phyloP scores from a whole-genome alignment of 129 eudicot genomes.

The Pseudognaphalium luteoalbum region DNA sequence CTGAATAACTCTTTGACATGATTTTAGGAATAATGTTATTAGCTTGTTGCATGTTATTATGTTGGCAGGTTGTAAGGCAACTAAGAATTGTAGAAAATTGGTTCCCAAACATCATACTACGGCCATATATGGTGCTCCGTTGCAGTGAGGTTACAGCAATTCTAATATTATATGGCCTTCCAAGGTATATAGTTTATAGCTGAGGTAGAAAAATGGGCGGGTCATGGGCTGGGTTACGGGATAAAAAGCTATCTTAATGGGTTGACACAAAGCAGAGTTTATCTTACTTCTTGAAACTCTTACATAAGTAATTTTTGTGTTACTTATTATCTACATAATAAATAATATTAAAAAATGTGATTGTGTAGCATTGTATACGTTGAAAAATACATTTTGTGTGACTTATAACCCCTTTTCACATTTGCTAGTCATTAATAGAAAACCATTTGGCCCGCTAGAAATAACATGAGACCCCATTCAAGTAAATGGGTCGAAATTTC shows the following conservation, averaged over 20 bases:
- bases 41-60: neutral
- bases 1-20: neutral
- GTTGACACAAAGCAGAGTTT: neutral
- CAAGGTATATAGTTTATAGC: conserved; percentile 43
- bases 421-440: neutral
- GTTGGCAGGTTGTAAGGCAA: conserved; percentile 51
- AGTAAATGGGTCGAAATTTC: neutral
- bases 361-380: neutral
- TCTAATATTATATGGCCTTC: conserved; percentile 78
- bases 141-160: conserved; percentile 86
- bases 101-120: conserved; percentile 51
- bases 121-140: conserved; percentile 73
- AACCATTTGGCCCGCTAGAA: neutral
- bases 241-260: neutral
- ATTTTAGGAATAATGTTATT: conserved; percentile 10
- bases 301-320: neutral
- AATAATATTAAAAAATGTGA: neutral
- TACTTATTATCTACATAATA: too few species aligned
- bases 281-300: too few species aligned
- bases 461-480: neutral
- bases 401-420: neutral
- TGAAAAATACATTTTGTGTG: too few species aligned
- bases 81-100: conserved; percentile 59
- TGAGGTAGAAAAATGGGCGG: neutral
- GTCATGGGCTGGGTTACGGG: neutral